These are phyloP conservation scores for Globisporangium irregulare DNA, from an alignment of 352 stramenopile species.

Conservation along the genomic window DNA sequence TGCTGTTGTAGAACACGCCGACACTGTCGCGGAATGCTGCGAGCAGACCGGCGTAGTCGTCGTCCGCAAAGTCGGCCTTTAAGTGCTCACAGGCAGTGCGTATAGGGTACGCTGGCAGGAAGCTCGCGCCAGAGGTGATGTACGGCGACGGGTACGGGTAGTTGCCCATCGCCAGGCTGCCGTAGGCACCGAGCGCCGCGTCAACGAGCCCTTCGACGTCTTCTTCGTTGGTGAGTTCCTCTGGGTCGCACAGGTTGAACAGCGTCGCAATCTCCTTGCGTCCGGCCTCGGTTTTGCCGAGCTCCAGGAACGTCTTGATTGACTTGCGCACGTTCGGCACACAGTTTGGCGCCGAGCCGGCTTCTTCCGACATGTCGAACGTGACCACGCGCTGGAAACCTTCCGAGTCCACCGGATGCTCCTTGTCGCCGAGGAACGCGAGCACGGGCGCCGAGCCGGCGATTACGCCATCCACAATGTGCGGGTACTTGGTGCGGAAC, in stretches of 20 bases:
- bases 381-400: constrained; percentile 40
- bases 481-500: constrained; percentile 74
- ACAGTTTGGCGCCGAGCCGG: constrained; percentile 32
- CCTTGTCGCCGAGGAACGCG: constrained; percentile 42
- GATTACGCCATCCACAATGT: constrained; percentile 64
- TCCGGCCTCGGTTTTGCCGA: constrained; percentile 27
- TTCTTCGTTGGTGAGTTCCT: constrained; percentile 21
- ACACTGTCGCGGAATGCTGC: constrained; percentile 35
- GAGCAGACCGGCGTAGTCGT: constrained; percentile 19
- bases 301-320: constrained; percentile 87
- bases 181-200: constrained; percentile 23
- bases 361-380: constrained; percentile 38
- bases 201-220: constrained; percentile 20
- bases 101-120: constrained; percentile 38
- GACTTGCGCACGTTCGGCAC: constrained; percentile 54
- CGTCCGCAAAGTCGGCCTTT: constrained; percentile 20
- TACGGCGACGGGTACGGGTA: constrained; percentile 52
- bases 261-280: constrained; percentile 23
- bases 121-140: constrained; percentile 39
- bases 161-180: constrained; percentile 40
- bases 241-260: constrained; percentile 30
- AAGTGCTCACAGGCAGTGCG: constrained; percentile 35
- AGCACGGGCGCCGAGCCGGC: constrained; percentile 64
- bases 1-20: constrained; percentile 50
- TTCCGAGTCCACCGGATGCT: constrained; percentile 35